Evolutionary conservation across 2,329 filamentous ascomycete genomes (phyloP).

Genomic region (Alternaria infectoria): DNA sequence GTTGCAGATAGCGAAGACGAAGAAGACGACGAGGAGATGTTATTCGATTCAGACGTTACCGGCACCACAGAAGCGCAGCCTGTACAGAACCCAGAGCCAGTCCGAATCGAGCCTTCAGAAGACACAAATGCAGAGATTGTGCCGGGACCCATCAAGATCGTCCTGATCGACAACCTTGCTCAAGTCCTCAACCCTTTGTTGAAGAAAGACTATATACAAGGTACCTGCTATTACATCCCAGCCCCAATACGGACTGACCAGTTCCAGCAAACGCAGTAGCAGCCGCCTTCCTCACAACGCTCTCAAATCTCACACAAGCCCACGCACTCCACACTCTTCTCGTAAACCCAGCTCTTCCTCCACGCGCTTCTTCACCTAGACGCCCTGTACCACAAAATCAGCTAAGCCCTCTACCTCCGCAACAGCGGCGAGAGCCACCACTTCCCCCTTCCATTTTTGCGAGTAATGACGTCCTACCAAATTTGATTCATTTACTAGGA

Average conservation of each 20-base stretch:
- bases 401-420: slow-evolving; percentile 3
- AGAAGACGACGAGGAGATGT: slow-evolving; percentile 47
- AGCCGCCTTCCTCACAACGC: slow-evolving; percentile 50
- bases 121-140: not conserved
- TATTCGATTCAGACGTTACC: slow-evolving; percentile 35
- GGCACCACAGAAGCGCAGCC: not conserved
- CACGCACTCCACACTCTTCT: slow-evolving; percentile 52
- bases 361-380: slow-evolving; percentile 9
- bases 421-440: slow-evolving; percentile 16
- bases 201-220: slow-evolving; percentile 47
- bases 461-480: slow-evolving; percentile 45
- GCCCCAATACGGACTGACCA: slow-evolving; percentile 16
- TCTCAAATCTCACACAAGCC: slow-evolving; percentile 47
- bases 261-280: slow-evolving; percentile 49
- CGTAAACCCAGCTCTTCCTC: slow-evolving; percentile 39
- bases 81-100: not conserved
- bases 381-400: not conserved
- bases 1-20: slow-evolving; percentile 47
- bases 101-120: not conserved
- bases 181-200: slow-evolving; percentile 47
- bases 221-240: slow-evolving; percentile 26
- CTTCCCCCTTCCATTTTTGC: slow-evolving; percentile 51
- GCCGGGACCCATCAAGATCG: slow-evolving; percentile 24
- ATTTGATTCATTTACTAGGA: slow-evolving; percentile 46
- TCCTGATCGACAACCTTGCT: slow-evolving; percentile 51